Evolutionary conservation across 2,329 filamentous ascomycete genomes (phyloP).

Genomic region (Alternaria alternata): DNA sequence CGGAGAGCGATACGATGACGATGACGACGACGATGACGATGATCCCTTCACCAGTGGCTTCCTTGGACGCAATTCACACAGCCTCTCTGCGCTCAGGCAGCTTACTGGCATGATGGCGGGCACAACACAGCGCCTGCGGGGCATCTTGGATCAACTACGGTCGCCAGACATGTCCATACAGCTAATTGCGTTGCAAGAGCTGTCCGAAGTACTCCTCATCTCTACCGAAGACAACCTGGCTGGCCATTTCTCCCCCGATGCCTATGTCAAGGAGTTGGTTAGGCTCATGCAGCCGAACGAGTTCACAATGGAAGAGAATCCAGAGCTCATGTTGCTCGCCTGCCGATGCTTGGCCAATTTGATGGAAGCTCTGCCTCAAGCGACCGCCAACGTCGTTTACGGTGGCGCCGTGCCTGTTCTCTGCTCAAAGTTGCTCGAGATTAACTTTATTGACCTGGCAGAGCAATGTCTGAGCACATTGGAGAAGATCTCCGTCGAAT

Average conservation of each 20-base stretch:
- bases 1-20: constrained; percentile 58
- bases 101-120: constrained; percentile 89
- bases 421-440: constrained; percentile 94
- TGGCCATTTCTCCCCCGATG: constrained; percentile 92
- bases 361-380: constrained; percentile 94
- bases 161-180: constrained; percentile 87
- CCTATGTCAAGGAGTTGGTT: constrained; percentile 94
- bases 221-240: constrained; percentile 97
- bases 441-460: constrained; percentile 95
- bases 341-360: constrained; percentile 95
- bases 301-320: constrained; percentile 84
- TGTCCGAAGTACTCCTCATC: constrained; percentile 91
- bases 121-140: constrained; percentile 78
- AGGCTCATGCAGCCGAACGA: constrained; percentile 90
- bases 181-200: constrained; percentile 88
- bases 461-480: constrained; percentile 96
- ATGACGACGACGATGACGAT: constrained; percentile 61
- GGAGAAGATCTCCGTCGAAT: constrained; percentile 97
- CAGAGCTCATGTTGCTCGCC: constrained; percentile 95
- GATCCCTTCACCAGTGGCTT: constrained; percentile 67
- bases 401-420: constrained; percentile 94
- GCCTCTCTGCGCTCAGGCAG: constrained; percentile 81
- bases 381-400: constrained; percentile 95
- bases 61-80: constrained; percentile 69
- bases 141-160: constrained; percentile 66